Percentiles rank a stretch among this genome's conserved stretches.
phyloP scores from a whole-genome alignment of 306 rosid genomes.

The Prunus persica region Prunus_persica_NCBIv2 NC_034012.1:3058501-3059000 shows the following conservation, averaged over 20 bases:
- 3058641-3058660: constrained; percentile 94
- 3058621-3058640: constrained; percentile 83
- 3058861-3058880: constrained; percentile 6
- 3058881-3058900: constrained; percentile 43
- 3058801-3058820: constrained; percentile 75
- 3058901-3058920: constrained; percentile 20
- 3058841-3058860: constrained; percentile 68
- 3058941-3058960: constrained; percentile 21
- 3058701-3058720: constrained; percentile 78
- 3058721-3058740: constrained; percentile 94
- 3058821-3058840: constrained; percentile 92
- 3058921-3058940: neutral
- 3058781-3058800: constrained; percentile 54
- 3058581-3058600: constrained; percentile 93
- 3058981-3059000: neutral
- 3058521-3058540: constrained; percentile 87
- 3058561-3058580: constrained; percentile 73
- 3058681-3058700: constrained; percentile 92
- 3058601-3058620: constrained; percentile 78
- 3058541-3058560: constrained; percentile 88
- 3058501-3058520: constrained; percentile 91
- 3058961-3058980: constrained; percentile 30
- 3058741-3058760: constrained; percentile 64
- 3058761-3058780: constrained; percentile 51
- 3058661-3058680: constrained; percentile 85